These are phyloP conservation scores for Neurospora crassa DNA, from an alignment of 2,329 filamentous ascomycete species.

Conservation along the genomic window DNA sequence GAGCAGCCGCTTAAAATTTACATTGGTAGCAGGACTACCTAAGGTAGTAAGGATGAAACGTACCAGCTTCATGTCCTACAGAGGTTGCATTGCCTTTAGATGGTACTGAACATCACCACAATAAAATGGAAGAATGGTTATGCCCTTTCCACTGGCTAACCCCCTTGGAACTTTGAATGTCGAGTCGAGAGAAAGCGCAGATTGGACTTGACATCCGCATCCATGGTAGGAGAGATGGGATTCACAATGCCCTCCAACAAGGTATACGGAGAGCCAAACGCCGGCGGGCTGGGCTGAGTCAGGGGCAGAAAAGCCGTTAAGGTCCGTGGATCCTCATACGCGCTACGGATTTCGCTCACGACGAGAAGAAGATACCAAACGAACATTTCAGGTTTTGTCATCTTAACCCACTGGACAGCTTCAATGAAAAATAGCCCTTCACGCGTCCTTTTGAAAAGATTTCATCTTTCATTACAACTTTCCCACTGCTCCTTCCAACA, in stretches of 20 bases:
- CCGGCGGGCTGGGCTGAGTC: not conserved
- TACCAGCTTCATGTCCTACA: not conserved
- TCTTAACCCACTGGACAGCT: not conserved
- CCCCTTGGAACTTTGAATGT: too few relatives aligned
- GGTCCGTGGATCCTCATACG: not conserved
- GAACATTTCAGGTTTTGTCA: not conserved
- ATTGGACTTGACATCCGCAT: not conserved
- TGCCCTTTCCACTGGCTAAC: too few relatives aligned
- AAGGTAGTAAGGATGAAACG: not conserved
- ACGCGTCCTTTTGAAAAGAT: not conserved
- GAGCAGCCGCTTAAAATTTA: not conserved
- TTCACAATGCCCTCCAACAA: not conserved
- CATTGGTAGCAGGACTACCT: not conserved
- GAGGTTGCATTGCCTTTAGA: not conserved
- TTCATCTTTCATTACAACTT: not conserved
- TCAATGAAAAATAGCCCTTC: not conserved
- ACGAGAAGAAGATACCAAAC: not conserved
- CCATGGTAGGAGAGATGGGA: not conserved
- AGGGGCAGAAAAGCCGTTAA: not conserved
- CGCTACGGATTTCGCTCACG: not conserved
- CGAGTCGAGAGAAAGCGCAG: too few relatives aligned
- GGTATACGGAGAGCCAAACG: not conserved
- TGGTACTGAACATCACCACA: too few relatives aligned
- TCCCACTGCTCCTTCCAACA: not conserved
- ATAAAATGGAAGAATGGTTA: too few relatives aligned